Conservation (phyloP, 129 eudicot species). For the carrot (Daucus carota) region DNA sequence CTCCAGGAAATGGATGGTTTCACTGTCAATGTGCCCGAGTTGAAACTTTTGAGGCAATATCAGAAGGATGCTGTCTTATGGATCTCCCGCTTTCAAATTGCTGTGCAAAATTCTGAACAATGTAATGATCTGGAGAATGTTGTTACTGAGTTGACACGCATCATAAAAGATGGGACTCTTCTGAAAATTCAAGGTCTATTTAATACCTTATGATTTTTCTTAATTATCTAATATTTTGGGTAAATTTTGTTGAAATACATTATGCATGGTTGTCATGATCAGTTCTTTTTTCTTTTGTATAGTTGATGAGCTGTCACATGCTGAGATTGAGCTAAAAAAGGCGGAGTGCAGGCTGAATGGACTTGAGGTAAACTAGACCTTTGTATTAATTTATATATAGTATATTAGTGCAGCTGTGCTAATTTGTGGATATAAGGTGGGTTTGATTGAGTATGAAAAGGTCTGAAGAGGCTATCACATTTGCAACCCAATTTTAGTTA, state of each 20-base stretch:
- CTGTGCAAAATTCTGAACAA: slow-evolving; percentile 39
- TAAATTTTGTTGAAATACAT: background rate
- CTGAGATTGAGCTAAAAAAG: slow-evolving; percentile 71
- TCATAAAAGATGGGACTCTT: slow-evolving; percentile 50
- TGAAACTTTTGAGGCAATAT: slow-evolving; percentile 60
- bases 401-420: background rate
- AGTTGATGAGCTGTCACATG: slow-evolving; percentile 63
- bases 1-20: slow-evolving; percentile 51
- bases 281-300: slow-evolving; percentile 15
- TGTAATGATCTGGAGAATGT: slow-evolving; percentile 74
- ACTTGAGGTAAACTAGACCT: slow-evolving; percentile 44
- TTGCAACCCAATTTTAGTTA: background rate
- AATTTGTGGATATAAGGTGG: background rate
- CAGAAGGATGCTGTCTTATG: slow-evolving; percentile 57
- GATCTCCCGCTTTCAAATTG: slow-evolving; percentile 54
- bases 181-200: slow-evolving; percentile 73
- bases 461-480: background rate
- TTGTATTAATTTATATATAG: slow-evolving; percentile 2
- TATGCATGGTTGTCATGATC: slow-evolving; percentile 15
- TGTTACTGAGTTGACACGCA: slow-evolving; percentile 57
- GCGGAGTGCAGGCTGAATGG: slow-evolving; percentile 91
- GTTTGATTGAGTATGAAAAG: background rate
- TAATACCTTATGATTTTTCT: slow-evolving; percentile 4
- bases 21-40: slow-evolving; percentile 66
- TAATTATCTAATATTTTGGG: background rate